These are phyloP conservation scores for Barnettozyma hawaiiensis DNA, from an alignment of 1,139 yeast species.

Conservation along the genomic window DNA sequence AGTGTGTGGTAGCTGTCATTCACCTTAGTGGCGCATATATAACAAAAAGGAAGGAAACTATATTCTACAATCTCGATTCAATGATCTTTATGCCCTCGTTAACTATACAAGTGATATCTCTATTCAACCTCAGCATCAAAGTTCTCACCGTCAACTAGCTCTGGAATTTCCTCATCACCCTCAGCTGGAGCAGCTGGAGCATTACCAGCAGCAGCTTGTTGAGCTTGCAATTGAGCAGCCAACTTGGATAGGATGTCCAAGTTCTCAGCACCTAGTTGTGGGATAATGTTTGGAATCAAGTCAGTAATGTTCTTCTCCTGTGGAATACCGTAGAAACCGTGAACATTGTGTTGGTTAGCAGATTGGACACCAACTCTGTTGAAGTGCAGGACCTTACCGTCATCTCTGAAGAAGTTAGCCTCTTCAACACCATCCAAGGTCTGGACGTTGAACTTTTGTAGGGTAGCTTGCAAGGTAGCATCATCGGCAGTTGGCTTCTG, in stretches of 20 bases:
- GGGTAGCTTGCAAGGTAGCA: constrained; percentile 83
- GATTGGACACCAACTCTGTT: constrained; percentile 94
- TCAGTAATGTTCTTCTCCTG: constrained; percentile 92
- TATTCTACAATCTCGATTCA: neutral
- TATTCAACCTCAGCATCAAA: constrained; percentile 79
- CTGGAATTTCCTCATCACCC: constrained; percentile 58
- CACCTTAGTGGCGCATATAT: too few relatives aligned
- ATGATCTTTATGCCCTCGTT: neutral
- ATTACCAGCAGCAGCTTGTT: constrained; percentile 46
- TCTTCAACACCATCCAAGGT: constrained; percentile 88
- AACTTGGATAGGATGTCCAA: constrained; percentile 83
- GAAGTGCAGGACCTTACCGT: constrained; percentile 94
- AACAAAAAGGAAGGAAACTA: too few relatives aligned
- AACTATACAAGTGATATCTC: constrained; percentile 13
- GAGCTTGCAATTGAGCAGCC: constrained; percentile 80
- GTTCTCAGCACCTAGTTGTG: constrained; percentile 96
- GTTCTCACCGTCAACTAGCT: constrained; percentile 91
- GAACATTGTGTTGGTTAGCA: constrained; percentile 85
- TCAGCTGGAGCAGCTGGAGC: constrained; percentile 43
- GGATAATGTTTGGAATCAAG: constrained; percentile 90
- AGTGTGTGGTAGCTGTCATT: too few relatives aligned
- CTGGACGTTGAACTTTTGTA: constrained; percentile 86
- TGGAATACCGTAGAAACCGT: constrained; percentile 92
- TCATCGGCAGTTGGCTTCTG: constrained; percentile 67
- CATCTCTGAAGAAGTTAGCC: constrained; percentile 96